Evolutionary conservation across 371 early-diverging fungal species (phyloP).

Genomic region (Gilbertella persicaria): DNA sequence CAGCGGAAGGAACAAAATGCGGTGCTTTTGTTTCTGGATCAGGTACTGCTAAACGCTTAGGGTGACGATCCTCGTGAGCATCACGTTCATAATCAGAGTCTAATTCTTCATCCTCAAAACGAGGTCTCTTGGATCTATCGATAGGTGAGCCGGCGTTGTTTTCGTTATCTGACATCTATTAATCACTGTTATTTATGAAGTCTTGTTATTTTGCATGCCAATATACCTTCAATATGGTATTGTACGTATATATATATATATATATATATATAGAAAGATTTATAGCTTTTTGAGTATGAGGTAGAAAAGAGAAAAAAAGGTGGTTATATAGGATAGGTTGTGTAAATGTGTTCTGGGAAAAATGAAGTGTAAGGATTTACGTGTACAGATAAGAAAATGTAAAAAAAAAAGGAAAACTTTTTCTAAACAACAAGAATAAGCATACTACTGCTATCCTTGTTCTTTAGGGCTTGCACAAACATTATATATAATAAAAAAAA

Average conservation of each 20-base stretch:
- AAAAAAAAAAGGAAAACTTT: too few relatives aligned
- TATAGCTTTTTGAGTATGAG: not conserved
- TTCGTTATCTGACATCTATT: slow-evolving; percentile 34
- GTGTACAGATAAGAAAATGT: not conserved
- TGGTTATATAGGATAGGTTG: not conserved
- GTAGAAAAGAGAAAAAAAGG: slow-evolving; percentile 1
- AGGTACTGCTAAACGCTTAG: slow-evolving; percentile 48
- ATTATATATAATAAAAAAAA: not conserved
- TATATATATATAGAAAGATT: not conserved
- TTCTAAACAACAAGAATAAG: not conserved
- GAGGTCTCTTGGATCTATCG: slow-evolving; percentile 50
- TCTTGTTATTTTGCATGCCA: too few relatives aligned
- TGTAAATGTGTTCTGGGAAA: not conserved
- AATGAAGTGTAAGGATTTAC: not conserved
- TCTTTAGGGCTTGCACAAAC: not conserved
- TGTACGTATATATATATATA: not conserved
- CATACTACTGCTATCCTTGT: not conserved
- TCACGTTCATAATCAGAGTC: slow-evolving; percentile 40
- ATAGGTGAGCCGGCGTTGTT: slow-evolving; percentile 33
- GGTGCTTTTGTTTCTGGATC: slow-evolving; percentile 55
- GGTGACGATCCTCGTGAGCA: slow-evolving; percentile 45
- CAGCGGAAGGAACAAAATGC: slow-evolving; percentile 38
- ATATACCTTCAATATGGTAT: not conserved
- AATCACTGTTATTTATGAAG: too few relatives aligned
- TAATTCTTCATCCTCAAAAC: slow-evolving; percentile 44